phyloP scores from a whole-genome alignment of 768 basidiomycete genomes.

The Crucibulum laeve region DNA sequence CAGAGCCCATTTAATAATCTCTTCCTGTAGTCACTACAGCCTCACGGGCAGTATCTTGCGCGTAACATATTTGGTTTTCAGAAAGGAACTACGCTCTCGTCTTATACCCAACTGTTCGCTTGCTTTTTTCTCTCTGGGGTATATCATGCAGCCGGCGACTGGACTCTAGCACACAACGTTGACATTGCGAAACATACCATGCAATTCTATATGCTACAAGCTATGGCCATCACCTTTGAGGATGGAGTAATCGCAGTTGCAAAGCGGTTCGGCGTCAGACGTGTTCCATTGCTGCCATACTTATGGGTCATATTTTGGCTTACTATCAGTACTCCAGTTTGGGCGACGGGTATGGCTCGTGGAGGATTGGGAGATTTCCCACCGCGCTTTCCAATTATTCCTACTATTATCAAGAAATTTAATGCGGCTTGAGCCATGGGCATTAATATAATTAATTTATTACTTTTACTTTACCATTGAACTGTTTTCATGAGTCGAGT shows the following conservation, averaged over 20 bases:
- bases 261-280: not conserved
- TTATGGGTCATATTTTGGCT: not conserved
- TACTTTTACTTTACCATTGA: too few species aligned
- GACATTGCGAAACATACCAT: not conserved
- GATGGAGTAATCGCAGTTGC: slow-evolving; percentile 17
- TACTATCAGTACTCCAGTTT: not conserved
- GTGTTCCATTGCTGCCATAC: not conserved
- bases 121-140: slow-evolving; percentile 26
- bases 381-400: too few species aligned
- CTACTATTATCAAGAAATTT: too few species aligned
- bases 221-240: slow-evolving; percentile 23
- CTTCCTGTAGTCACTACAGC: slow-evolving; percentile 13
- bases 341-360: not conserved
- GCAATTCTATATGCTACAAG: slow-evolving; percentile 24
- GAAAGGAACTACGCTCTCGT: slow-evolving; percentile 15
- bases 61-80: slow-evolving; percentile 11
- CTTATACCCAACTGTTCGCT: slow-evolving; percentile 23
- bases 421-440: too few species aligned
- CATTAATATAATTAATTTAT: too few species aligned
- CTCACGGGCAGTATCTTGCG: slow-evolving; percentile 16
- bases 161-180: not conserved
- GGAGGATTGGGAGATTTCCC: not conserved
- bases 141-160: slow-evolving; percentile 14
- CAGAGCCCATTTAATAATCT: not conserved
- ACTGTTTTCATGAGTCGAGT: too few species aligned